Evolutionary conservation across 257 asterid genomes (phyloP), one percentile per base, ranked within the genome.

Genomic region (Salvia hispanica): DNA sequence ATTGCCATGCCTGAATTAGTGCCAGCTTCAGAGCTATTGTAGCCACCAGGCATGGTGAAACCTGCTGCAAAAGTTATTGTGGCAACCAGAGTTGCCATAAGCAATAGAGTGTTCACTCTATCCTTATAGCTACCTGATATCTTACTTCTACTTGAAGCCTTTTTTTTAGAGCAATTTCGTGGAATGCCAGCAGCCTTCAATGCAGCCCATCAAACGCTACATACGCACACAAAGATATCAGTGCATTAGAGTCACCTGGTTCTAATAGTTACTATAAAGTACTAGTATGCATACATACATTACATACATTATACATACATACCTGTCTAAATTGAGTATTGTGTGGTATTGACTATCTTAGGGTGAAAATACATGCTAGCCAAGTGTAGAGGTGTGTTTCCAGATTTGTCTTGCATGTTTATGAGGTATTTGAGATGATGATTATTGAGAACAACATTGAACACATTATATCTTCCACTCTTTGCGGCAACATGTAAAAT

Each of bases 31-130:
- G 86, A n/a, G n/a, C n/a, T n/a, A n/a, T n/a, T n/a, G n/a, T n/a
- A n/a, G n/a, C n/a, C n/a, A n/a, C n/a, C n/a, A n/a, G n/a, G 86
- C 68, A 81, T 40, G 9, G 83, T 76, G 72, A 78, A 76, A 16
- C 83, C 81, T 0, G 86, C 83, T 9, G 79, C 66, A 56, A 82
- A 82, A 2, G 84, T 79, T 34, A 69, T 15, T 0, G 73, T 69
- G 25, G 73, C 73, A 6, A 69, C 66, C 12, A 82, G 70, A 14
- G 84, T 76, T 55, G 84, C 67, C 15, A 82, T 80, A 6, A 82
- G 68, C 25, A 82, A 40, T 33, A 76, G 80, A 12, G 78, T 76
- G 64, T 79, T 79, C 3, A 79, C 75, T 75, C 74, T 68, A 7
- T 77, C 79, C 58, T 72, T 74, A 40, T 57, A 68, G 9, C n/a